Evolutionary conservation across 495 filamentous ascomycete genomes (phyloP), one percentile per base, ranked within the genome.

Genomic region (Aspergillus funiculosus): DNA sequence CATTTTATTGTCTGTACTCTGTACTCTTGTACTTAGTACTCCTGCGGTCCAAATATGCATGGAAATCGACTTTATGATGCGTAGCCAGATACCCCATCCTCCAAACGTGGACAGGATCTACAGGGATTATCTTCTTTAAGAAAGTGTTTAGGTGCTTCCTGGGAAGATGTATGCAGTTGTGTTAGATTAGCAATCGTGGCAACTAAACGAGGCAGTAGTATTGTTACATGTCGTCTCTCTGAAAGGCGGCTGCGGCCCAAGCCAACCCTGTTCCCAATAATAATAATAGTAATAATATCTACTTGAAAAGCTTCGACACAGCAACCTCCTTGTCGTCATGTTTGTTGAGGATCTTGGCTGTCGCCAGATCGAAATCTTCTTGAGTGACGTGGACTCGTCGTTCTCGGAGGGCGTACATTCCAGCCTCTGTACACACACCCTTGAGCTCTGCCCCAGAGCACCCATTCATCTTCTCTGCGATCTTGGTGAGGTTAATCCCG

Each of bases 401-500:
- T 69, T 99, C 92, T 48, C 92, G 81, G 42, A 99, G 75, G 9
- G 92, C 92, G 60, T 88, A 99, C 92, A 99, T 99, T 52, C 90
- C 90, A 2, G 90, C 88, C 64, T 96, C 90, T 8, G 90, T 96
- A 64, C 90, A 96, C 29, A 96, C 90, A 59, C 90, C 90, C 77
- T 96, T 96, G 46, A 99, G 68, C 69, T 99, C 92, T 29, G 92
- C 92, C 19, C 92, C 92, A 10, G 88, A 94, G 66, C 94, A 97
- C 45, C 92, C 92, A 59, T 95, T 95, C 92, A 99, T 99, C 75
- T 96, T 95, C 76, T 97, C 92, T 15, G 92, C 92, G 56, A 97
- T 95, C 78, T 99, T 99, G 50, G 79, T 90, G 45, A 99, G 73
- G 66, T 99, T 94, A 74, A 99, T 99, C 24, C 92, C 92, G 42